Evolutionary conservation across 768 basidiomycete genomes (phyloP).

Genomic region (Tephrocybe rancida): DNA sequence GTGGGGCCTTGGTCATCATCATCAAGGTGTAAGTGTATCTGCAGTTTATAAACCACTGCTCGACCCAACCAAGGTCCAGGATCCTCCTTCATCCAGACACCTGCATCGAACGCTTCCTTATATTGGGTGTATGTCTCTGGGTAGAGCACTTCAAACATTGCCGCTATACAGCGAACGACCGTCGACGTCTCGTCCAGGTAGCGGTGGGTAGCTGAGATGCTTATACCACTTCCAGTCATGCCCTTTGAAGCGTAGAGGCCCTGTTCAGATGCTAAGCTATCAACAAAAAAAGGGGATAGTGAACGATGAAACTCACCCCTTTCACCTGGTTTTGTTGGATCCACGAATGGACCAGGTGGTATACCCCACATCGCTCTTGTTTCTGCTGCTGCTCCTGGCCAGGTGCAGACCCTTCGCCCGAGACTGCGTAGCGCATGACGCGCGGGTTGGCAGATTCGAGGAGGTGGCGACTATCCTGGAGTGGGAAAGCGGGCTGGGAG

Average conservation of each 20-base stretch:
- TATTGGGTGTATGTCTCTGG: not conserved
- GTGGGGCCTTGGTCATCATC: not conserved
- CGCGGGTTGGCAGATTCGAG: no score
- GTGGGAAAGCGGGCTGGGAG: no score
- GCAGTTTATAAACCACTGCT: not conserved
- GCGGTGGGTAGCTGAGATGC: not conserved
- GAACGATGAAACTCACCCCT: not conserved
- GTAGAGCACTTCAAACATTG: not conserved
- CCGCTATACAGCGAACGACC: not conserved
- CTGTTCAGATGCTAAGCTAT: not conserved
- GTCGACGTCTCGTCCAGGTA: not conserved
- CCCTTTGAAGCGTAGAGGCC: not conserved
- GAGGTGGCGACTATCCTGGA: no score
- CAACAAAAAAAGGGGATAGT: not conserved
- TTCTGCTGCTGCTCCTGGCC: no score
- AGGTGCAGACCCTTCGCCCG: no score
- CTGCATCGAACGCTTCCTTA: not conserved
- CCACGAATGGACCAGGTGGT: not conserved
- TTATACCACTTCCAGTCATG: not conserved
- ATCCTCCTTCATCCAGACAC: not conserved
- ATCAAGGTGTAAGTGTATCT: not conserved
- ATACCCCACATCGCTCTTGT: not conserved
- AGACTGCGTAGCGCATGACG: no score
- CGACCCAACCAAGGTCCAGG: constrained; percentile 3
- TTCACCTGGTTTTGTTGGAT: not conserved